phyloP scores from a whole-genome alignment of 176 grass and related monocot genomes.

The Bromus sterilis region DNA sequence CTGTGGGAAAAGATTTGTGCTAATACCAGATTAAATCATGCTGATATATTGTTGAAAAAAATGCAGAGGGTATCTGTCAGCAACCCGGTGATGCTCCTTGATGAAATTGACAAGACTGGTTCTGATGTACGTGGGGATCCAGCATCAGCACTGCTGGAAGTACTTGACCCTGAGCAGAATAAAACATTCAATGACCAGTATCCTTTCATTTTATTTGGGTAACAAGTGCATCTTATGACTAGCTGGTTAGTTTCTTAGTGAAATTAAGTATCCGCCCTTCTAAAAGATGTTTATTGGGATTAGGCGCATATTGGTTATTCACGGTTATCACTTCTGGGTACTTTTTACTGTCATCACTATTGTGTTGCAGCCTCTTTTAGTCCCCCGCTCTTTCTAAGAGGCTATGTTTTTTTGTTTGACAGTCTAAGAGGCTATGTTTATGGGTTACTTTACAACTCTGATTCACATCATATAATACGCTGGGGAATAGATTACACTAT shows the following conservation, averaged over 20 bases:
- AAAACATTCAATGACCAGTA: conserved; percentile 97
- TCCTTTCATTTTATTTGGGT: conserved; percentile 42
- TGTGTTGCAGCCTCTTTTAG: conserved; percentile 3
- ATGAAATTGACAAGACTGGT: conserved; percentile 99
- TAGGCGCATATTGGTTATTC: not conserved
- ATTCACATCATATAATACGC: not conserved
- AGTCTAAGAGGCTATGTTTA: not conserved
- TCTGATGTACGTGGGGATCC: conserved; percentile 97
- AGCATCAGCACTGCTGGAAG: conserved; percentile 95
- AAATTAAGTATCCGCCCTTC: not conserved
- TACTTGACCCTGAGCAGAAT: conserved; percentile 98
- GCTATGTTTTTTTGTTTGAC: not conserved
- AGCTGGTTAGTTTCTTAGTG: not conserved
- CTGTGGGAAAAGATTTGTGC: not conserved
- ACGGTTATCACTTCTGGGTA: not conserved
- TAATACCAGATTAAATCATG: not conserved
- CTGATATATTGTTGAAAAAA: conserved; percentile 12
- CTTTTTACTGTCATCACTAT: not conserved
- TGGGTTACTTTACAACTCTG: conserved; percentile 6
- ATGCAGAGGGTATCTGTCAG: conserved; percentile 89
- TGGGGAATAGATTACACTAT: not conserved
- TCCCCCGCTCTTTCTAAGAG: not conserved
- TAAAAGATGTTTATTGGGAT: not conserved
- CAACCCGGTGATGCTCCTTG: conserved; percentile 98
- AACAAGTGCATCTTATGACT: conserved; percentile 5